Percentiles rank a stretch among this genome's conserved stretches.
phyloP scores from a whole-genome alignment of 1,284 basidiomycete species.

The Sanghuangporus baumii region DNA sequence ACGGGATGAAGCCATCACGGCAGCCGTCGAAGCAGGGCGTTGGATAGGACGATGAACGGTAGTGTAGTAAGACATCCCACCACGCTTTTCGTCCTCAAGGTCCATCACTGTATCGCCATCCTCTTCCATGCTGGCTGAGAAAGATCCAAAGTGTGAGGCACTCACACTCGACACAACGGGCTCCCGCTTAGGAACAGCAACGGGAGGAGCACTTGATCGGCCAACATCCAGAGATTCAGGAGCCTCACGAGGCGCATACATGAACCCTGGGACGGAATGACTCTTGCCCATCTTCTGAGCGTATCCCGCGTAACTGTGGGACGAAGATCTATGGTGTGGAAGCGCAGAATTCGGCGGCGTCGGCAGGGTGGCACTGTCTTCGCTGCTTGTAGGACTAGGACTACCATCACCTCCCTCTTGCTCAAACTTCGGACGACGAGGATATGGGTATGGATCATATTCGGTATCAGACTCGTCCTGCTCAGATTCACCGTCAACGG shows the following conservation, averaged over 20 bases:
- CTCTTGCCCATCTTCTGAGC: conserved; percentile 5
- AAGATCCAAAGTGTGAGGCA: neutral
- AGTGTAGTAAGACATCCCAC: neutral
- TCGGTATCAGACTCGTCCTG: neutral
- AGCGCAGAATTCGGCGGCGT: conserved; percentile 6
- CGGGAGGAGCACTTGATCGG: neutral
- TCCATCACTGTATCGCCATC: conserved; percentile 9
- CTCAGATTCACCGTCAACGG: neutral
- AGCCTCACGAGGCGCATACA: neutral
- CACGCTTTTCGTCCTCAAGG: conserved; percentile 5
- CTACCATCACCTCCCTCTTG: neutral
- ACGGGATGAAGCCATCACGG: neutral
- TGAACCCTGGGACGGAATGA: neutral
- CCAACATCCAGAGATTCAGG: neutral
- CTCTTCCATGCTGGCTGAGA: neutral
- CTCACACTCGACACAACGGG: conserved; percentile 2
- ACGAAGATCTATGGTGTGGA: neutral
- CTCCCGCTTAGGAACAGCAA: neutral
- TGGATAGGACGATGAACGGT: neutral
- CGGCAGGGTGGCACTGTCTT: conserved; percentile 6
- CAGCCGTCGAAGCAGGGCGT: neutral
- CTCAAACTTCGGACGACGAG: neutral
- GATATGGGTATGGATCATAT: neutral
- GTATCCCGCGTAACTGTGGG: neutral
- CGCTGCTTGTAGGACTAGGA: conserved; percentile 1